phyloP scores from a whole-genome alignment of 2,329 filamentous ascomycete species.

The Fusarium verrucosum region DNA sequence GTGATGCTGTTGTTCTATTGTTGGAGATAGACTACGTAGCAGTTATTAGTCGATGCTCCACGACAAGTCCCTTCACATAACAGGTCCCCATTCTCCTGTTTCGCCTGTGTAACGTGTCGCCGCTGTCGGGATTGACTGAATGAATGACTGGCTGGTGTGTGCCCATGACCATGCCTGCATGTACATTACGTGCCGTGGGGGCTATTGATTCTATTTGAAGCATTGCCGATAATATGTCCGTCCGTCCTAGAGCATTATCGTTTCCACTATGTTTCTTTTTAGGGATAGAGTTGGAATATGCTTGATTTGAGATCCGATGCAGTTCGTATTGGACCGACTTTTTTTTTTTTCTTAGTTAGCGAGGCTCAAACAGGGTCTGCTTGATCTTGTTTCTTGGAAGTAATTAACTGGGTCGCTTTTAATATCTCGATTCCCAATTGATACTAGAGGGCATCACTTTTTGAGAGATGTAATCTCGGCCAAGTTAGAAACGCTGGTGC shows the following conservation, averaged over 20 bases:
- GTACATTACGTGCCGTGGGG: too few species aligned
- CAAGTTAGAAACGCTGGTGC: slow-evolving; percentile 18
- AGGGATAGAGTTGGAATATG: not conserved
- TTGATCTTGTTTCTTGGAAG: slow-evolving; percentile 4
- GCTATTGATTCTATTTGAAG: slow-evolving; percentile 1
- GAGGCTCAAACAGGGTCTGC: not conserved
- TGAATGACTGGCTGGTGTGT: slow-evolving; percentile 6
- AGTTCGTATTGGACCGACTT: too few species aligned
- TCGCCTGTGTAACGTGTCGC: slow-evolving; percentile 32
- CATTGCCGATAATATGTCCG: slow-evolving; percentile 4
- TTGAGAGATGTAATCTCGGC: slow-evolving; percentile 33
- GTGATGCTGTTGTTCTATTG: not conserved
- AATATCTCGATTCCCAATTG: slow-evolving; percentile 20
- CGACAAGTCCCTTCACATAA: slow-evolving; percentile 7
- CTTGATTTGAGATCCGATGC: slow-evolving; percentile 3
- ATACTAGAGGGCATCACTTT: slow-evolving; percentile 31
- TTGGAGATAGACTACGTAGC: slow-evolving; percentile 5
- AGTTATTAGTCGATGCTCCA: slow-evolving; percentile 8
- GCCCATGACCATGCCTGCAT: slow-evolving; percentile 9
- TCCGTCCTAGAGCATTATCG: not conserved
- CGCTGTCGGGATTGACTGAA: not conserved
- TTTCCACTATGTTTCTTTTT: slow-evolving; percentile 10
- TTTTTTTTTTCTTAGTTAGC: too few species aligned
- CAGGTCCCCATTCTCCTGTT: slow-evolving; percentile 26
- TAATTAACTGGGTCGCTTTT: slow-evolving; percentile 14